A percentile compares a stretch with the other conserved stretches of the same genome.
Evolutionary conservation across 2,329 filamentous ascomycete species (phyloP).

Genomic region (Penicillium sp.): DNA sequence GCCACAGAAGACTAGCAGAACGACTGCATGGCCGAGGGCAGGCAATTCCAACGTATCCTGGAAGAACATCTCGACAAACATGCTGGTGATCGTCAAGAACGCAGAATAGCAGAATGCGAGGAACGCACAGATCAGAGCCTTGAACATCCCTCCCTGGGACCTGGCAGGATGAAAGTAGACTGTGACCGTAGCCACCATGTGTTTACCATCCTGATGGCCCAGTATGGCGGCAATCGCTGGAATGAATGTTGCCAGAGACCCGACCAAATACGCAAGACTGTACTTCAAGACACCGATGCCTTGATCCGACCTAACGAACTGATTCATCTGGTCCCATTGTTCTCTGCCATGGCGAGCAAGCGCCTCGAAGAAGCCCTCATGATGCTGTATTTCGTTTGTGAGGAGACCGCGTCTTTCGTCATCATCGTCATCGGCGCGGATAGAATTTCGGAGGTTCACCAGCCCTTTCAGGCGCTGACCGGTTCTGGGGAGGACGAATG

Average conservation of each 20-base stretch:
- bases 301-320: slow-evolving; percentile 66
- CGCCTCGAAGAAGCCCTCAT: slow-evolving; percentile 15
- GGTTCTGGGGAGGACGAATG: slow-evolving; percentile 79
- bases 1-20: slow-evolving; percentile 79
- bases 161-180: slow-evolving; percentile 93
- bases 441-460: slow-evolving; percentile 66
- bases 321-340: slow-evolving; percentile 45
- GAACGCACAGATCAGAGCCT: slow-evolving; percentile 72
- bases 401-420: slow-evolving; percentile 41
- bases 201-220: slow-evolving; percentile 83
- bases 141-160: slow-evolving; percentile 82
- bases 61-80: slow-evolving; percentile 81
- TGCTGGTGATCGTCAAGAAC: slow-evolving; percentile 73
- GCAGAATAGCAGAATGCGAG: slow-evolving; percentile 75
- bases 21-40: slow-evolving; percentile 69
- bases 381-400: slow-evolving; percentile 22
- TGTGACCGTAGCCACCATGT: slow-evolving; percentile 87
- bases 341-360: slow-evolving; percentile 33
- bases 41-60: slow-evolving; percentile 63
- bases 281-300: slow-evolving; percentile 85
- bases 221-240: slow-evolving; percentile 67
- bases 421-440: slow-evolving; percentile 16
- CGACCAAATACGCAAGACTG: slow-evolving; percentile 81
- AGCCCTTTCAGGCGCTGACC: slow-evolving; percentile 77
- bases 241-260: slow-evolving; percentile 81